phyloP scores from a whole-genome alignment of 164 flowering plant genomes.

The Nymphaea thermarum region DNA sequence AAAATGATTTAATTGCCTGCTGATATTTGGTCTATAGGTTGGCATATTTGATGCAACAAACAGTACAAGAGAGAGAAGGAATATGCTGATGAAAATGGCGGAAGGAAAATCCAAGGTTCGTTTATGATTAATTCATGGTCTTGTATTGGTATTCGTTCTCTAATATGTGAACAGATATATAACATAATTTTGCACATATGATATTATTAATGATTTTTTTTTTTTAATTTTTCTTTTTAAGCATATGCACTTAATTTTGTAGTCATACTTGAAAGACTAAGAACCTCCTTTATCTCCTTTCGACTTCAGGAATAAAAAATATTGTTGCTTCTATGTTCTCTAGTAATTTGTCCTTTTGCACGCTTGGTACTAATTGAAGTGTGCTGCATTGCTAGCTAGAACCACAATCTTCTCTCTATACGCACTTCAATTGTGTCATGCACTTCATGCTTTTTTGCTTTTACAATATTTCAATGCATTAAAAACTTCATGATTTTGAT shows the following conservation, averaged over 20 bases:
- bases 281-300: background rate
- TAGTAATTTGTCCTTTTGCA: no score
- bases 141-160: background rate
- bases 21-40: conserved; percentile 35
- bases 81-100: conserved; percentile 99
- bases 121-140: background rate
- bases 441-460: no score
- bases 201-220: background rate
- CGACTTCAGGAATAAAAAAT: no score
- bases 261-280: background rate
- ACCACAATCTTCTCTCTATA: no score
- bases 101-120: conserved; percentile 95
- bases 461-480: no score
- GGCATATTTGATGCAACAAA: conserved; percentile 99
- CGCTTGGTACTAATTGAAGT: no score
- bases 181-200: no score
- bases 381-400: no score
- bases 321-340: no score
- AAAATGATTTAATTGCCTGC: background rate
- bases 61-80: conserved; percentile 68
- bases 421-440: no score
- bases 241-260: background rate
- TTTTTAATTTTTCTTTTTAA: background rate
- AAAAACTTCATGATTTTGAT: no score
- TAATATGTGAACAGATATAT: no score